Evolutionary conservation across 2,329 filamentous ascomycete species (phyloP).

Genomic region (Pseudogymnoascus pannorum): DNA sequence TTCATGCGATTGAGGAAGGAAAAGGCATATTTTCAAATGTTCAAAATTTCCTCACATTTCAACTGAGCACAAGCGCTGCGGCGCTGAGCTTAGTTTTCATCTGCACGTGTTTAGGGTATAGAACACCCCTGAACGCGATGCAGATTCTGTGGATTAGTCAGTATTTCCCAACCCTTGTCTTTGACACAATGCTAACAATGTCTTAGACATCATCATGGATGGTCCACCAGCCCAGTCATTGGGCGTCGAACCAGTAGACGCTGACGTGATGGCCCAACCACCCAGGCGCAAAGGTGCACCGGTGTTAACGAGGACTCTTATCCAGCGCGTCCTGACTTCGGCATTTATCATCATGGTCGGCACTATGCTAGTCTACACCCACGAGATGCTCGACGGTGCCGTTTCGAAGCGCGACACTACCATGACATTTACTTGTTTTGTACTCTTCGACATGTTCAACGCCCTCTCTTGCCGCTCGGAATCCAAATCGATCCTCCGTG

Average conservation of each 20-base stretch:
- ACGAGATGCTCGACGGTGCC: conserved; percentile 80
- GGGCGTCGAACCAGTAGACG: conserved; percentile 90
- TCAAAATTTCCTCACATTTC: conserved; percentile 97
- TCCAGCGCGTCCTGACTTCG: conserved; percentile 79
- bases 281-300: conserved; percentile 81
- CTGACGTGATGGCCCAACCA: conserved; percentile 85
- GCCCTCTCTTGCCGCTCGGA: conserved; percentile 88
- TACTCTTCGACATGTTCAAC: conserved; percentile 99
- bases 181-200: conserved; percentile 22
- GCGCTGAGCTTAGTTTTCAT: conserved; percentile 85
- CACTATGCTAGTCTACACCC: conserved; percentile 83
- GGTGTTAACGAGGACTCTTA: conserved; percentile 77
- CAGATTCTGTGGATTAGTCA: conserved; percentile 99
- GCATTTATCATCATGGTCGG: conserved; percentile 86
- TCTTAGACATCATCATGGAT: conserved; percentile 95
- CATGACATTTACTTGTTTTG: conserved; percentile 98
- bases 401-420: conserved; percentile 93
- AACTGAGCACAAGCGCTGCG: conserved; percentile 93
- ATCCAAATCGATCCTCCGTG: conserved; percentile 77
- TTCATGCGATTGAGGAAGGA: conserved; percentile 94
- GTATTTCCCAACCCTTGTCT: conserved; percentile 31
- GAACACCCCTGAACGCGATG: conserved; percentile 96
- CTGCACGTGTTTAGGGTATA: conserved; percentile 87
- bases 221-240: conserved; percentile 94
- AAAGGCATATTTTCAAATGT: conserved; percentile 99